These are phyloP conservation scores for Mortierella sp. DNA, from an alignment of 371 early-diverging fungal species.

Conservation along the genomic window DNA sequence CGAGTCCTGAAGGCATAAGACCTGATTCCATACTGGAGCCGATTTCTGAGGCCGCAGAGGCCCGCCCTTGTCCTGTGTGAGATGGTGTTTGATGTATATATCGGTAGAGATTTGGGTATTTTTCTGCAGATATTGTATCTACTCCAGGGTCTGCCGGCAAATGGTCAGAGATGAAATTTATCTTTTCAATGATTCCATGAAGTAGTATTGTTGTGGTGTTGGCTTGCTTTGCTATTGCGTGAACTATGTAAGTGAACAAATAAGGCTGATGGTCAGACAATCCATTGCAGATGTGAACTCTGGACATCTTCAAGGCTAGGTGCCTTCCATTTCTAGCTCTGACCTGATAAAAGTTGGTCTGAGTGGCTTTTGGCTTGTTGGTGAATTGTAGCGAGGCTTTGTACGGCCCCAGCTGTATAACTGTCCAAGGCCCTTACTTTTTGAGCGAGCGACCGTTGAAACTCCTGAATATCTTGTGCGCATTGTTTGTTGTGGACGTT, in stretches of 20 bases:
- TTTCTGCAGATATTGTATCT: slow-evolving; percentile 9
- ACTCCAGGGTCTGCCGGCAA: slow-evolving; percentile 13
- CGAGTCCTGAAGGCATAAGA: slow-evolving; percentile 22
- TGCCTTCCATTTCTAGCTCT: background rate
- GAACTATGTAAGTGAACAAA: slow-evolving; percentile 9
- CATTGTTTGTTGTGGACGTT: slow-evolving; percentile 37
- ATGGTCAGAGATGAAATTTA: slow-evolving; percentile 10
- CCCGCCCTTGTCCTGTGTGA: background rate
- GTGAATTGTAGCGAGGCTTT: slow-evolving; percentile 25
- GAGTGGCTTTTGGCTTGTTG: slow-evolving; percentile 36
- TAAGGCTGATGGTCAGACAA: background rate
- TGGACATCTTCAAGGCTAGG: background rate
- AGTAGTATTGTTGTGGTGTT: slow-evolving; percentile 23
- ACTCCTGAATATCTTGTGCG: slow-evolving; percentile 41
- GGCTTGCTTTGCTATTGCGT: slow-evolving; percentile 41
- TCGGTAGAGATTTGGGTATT: slow-evolving; percentile 24
- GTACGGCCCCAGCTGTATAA: slow-evolving; percentile 29
- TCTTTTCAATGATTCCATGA: slow-evolving; percentile 37
- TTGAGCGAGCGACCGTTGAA: slow-evolving; percentile 25
- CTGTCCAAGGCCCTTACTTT: slow-evolving; percentile 33
- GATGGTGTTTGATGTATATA: slow-evolving; percentile 19
- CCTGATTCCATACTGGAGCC: background rate
- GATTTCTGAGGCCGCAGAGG: background rate
- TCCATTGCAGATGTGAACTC: background rate
- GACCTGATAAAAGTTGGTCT: slow-evolving; percentile 43